Evolutionary conservation across 2,329 filamentous ascomycete species (phyloP).

Genomic region (Periconia sp.): DNA sequence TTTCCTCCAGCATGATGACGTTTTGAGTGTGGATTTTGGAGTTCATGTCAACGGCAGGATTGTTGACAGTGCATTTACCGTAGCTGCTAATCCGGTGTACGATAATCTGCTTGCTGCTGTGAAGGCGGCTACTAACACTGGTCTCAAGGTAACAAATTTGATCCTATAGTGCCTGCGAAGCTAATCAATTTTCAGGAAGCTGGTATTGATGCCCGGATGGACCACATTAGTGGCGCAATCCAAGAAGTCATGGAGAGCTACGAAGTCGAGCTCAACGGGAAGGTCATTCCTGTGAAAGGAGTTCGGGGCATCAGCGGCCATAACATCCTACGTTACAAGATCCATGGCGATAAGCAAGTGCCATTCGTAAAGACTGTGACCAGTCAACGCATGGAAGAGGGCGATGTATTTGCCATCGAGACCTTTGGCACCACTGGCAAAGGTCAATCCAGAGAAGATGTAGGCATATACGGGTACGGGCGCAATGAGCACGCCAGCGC

Average conservation of each 20-base stretch:
- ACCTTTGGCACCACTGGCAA: slow-evolving; percentile 94
- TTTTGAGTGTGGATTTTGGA: slow-evolving; percentile 76
- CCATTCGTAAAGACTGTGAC: slow-evolving; percentile 88
- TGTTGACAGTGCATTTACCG: slow-evolving; percentile 74
- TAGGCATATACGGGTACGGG: slow-evolving; percentile 68
- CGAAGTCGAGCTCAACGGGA: slow-evolving; percentile 80
- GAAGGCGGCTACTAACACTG: slow-evolving; percentile 72
- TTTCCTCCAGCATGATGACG: slow-evolving; percentile 72
- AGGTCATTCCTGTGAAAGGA: slow-evolving; percentile 77
- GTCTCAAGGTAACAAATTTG: slow-evolving; percentile 66
- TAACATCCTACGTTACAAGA: slow-evolving; percentile 86
- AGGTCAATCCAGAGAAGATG: slow-evolving; percentile 81
- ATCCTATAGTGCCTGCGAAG: slow-evolving; percentile 6
- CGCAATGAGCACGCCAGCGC: slow-evolving; percentile 72
- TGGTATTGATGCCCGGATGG: slow-evolving; percentile 86
- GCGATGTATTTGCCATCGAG: slow-evolving; percentile 92
- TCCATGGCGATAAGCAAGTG: slow-evolving; percentile 91
- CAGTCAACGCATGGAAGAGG: slow-evolving; percentile 95
- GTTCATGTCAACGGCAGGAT: slow-evolving; percentile 74
- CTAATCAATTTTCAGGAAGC: slow-evolving; percentile 64
- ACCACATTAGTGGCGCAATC: slow-evolving; percentile 81
- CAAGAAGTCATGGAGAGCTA: slow-evolving; percentile 94
- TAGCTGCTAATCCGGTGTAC: slow-evolving; percentile 70
- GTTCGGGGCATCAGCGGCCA: slow-evolving; percentile 91
- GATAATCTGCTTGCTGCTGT: slow-evolving; percentile 70